Evolutionary conservation across 306 rosid genomes (phyloP).

Genomic region (Rosa persica): DNA sequence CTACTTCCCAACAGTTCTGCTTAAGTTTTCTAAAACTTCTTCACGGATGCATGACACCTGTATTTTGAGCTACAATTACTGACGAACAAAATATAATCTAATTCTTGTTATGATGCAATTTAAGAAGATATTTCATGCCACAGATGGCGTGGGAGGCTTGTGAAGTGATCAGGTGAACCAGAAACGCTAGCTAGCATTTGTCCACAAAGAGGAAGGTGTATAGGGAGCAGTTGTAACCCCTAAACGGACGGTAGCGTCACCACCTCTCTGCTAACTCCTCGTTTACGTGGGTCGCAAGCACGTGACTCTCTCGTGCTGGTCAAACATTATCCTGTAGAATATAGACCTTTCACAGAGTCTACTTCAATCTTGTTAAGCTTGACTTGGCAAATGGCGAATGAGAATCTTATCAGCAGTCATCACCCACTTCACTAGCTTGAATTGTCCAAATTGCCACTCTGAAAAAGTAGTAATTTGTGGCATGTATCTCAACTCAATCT

Average conservation of each 20-base stretch:
- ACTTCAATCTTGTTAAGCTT: neutral
- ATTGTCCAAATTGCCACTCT: neutral
- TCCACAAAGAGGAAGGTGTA: neutral
- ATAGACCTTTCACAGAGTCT: neutral
- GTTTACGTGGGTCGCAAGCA: conserved; percentile 6
- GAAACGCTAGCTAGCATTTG: neutral
- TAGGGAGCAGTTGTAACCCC: conserved; percentile 34
- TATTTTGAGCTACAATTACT: too few relatives aligned
- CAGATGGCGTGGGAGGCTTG: neutral
- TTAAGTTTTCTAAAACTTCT: too few relatives aligned
- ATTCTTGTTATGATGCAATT: too few relatives aligned
- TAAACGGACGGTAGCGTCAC: conserved; percentile 24
- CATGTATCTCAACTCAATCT: neutral
- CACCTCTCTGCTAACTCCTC: conserved; percentile 17
- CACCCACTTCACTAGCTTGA: conserved; percentile 7
- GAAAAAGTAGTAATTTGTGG: neutral
- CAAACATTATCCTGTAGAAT: neutral
- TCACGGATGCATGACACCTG: too few relatives aligned
- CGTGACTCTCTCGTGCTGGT: conserved; percentile 12
- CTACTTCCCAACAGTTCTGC: too few relatives aligned
- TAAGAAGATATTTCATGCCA: neutral
- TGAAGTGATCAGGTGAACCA: too few relatives aligned
- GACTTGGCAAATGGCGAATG: neutral
- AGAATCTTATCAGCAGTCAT: neutral
- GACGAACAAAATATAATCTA: too few relatives aligned